Percentiles rank a stretch among this genome's conserved stretches.
Conservation (phyloP, 1,284 basidiomycete genomes). For the Afroboletus lepidellus region DNA sequence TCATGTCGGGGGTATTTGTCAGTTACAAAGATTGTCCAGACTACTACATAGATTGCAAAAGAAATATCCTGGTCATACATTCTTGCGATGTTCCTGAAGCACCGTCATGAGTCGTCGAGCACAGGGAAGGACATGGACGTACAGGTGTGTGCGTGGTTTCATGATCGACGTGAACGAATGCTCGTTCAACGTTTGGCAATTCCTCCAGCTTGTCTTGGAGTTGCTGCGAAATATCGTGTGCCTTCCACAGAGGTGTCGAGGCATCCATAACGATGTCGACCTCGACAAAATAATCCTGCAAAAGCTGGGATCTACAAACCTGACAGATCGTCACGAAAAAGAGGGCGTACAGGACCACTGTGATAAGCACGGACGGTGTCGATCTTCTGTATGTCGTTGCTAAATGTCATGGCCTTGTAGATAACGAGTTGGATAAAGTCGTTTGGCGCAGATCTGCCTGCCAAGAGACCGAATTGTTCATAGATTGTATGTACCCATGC, state of each 20-base stretch:
- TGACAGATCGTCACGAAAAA: background rate
- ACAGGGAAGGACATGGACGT: slow-evolving; percentile 26
- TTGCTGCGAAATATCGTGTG: slow-evolving; percentile 90
- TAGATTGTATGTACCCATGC: slow-evolving; percentile 80
- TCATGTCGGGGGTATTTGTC: background rate
- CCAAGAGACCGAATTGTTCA: slow-evolving; percentile 82
- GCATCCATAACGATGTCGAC: slow-evolving; percentile 93
- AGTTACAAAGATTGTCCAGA: background rate
- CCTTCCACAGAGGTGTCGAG: slow-evolving; percentile 85
- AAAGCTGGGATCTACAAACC: background rate
- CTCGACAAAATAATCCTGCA: slow-evolving; percentile 86
- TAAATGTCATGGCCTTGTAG: slow-evolving; percentile 92
- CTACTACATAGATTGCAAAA: background rate
- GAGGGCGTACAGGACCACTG: slow-evolving; percentile 59
- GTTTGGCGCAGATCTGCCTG: slow-evolving; percentile 87
- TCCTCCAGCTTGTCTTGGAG: slow-evolving; percentile 94
- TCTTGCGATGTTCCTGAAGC: slow-evolving; percentile 14
- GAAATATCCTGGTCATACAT: slow-evolving; percentile 7
- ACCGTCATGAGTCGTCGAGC: background rate
- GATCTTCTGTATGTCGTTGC: slow-evolving; percentile 79
- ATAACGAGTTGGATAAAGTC: slow-evolving; percentile 90
- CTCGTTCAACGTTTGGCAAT: slow-evolving; percentile 87
- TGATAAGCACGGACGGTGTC: slow-evolving; percentile 91
- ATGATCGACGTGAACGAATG: slow-evolving; percentile 93
- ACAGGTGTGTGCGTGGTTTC: slow-evolving; percentile 86